Percentiles rank a stretch among this genome's conserved stretches.
These are phyloP conservation scores for Scleroderma citrinum DNA, from an alignment of 768 basidiomycete species.

Conservation along the genomic window DNA sequence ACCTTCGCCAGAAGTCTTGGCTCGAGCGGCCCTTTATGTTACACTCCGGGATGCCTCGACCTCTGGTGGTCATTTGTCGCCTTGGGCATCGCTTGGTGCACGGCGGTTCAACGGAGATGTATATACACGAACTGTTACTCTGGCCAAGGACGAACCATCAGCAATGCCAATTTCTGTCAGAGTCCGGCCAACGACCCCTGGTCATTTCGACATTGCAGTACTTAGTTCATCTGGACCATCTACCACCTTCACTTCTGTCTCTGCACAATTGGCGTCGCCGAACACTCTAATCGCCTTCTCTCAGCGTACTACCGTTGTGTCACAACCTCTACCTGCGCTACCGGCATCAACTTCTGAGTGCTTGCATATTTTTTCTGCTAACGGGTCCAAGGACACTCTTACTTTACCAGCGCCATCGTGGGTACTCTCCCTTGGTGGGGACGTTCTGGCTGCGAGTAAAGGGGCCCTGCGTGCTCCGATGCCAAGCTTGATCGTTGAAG, in stretches of 20 bases:
- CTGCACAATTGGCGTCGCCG: conserved; percentile 50
- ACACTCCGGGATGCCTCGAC: conserved; percentile 54
- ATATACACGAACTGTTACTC: conserved; percentile 52
- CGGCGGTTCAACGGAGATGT: conserved; percentile 75
- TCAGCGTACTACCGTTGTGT: conserved; percentile 62
- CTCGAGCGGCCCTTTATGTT: conserved; percentile 76
- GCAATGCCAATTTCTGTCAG: conserved; percentile 33
- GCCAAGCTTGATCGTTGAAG: conserved; percentile 92
- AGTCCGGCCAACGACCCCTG: conserved; percentile 37
- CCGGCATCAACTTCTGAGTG: conserved; percentile 62
- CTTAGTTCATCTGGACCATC: conserved; percentile 19
- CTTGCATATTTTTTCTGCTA: conserved; percentile 63
- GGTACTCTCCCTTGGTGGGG: conserved; percentile 61
- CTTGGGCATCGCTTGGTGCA: conserved; percentile 67
- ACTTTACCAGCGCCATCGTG: conserved; percentile 66
- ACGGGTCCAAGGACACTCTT: conserved; percentile 58
- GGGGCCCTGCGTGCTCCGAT: conserved; percentile 78
- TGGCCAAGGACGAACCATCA: conserved; percentile 52
- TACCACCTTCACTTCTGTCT: conserved; percentile 42
- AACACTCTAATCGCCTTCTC: conserved; percentile 48
- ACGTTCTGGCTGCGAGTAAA: conserved; percentile 47
- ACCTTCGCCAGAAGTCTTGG: conserved; percentile 60
- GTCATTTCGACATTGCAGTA: conserved; percentile 51
- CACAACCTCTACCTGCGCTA: conserved; percentile 52
- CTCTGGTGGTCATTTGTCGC: conserved; percentile 34